Base-by-base conservation (phyloP, 192 early-diverging fungal species). In the Kickxella alabastrina region DNA sequence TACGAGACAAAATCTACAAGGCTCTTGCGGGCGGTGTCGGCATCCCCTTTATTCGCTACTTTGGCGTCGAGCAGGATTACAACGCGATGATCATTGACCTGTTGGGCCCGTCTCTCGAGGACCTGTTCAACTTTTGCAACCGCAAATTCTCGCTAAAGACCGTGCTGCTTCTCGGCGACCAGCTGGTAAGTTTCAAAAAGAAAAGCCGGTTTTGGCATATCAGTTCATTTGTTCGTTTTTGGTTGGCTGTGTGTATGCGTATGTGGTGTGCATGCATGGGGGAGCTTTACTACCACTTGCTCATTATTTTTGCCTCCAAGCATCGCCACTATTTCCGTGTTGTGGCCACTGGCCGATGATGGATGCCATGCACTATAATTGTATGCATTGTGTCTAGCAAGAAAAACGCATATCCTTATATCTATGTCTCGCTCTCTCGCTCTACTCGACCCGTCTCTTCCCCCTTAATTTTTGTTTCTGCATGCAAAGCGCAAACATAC, bases 1-100 rank as follows among this genome's bases (percentile, higher is more conserved):
- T 98, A 97, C 68, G 97, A 99, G 63, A 85, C 92, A 28, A 85
- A 87, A 92, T 99, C 19, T 98, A 98, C 82, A 93, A 92, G 65
- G 78, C 89, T 13, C 80, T 99, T 44, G 90, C 91, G 7, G 92
- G 93, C 34, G 93, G 93, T 25, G 83, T 88, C 54, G 92, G 92
- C 21, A 88, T 94, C 45, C 89, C 92, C n/a, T 86, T 89, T 62
- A 83, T 92, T 24, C 85, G 86, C 61, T 85, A 86, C 77, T 94
- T 85, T 74, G 86, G 88, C 53, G 81, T 83, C 35, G 88, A 91
- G 66, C 82, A 83, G 40, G 87, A 92, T 54, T 86, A 87, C 73
- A 86, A 90, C 59, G 83, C 81, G 41, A 84, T 94, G 84, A 86
- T 89, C 32, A 92, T 94, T 43, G 91, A 92, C 70, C 78, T 94